These are phyloP conservation scores for Pilasporangium apinafurcum DNA, from an alignment of 352 stramenopile species.

Conservation along the genomic window DNA sequence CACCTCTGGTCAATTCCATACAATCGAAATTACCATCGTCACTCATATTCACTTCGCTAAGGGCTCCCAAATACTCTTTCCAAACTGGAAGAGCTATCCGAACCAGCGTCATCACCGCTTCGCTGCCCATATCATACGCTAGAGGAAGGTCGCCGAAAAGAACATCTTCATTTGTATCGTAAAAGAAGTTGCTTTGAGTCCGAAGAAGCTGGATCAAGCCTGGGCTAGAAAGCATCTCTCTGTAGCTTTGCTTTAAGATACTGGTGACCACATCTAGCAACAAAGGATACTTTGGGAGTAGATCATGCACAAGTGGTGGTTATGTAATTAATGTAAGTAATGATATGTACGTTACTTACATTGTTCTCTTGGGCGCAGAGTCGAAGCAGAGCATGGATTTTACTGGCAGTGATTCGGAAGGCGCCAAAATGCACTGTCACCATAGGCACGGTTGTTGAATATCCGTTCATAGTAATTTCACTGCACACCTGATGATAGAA, in stretches of 20 bases:
- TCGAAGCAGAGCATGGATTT: constrained; percentile 9
- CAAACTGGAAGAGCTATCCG: constrained; percentile 2
- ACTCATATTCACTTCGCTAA: background rate
- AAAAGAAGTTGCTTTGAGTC: constrained; percentile 5
- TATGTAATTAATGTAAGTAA: too few relatives aligned
- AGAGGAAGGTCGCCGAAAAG: constrained; percentile 1
- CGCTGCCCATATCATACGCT: background rate
- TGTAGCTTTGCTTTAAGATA: constrained; percentile 5
- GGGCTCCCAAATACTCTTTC: constrained; percentile 4
- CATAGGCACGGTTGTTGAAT: too few relatives aligned
- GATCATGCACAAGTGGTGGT: too few relatives aligned
- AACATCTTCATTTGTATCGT: constrained; percentile 4
- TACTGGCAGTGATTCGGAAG: constrained; percentile 8
- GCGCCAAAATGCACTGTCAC: constrained; percentile 14
- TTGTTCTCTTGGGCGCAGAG: too few relatives aligned
- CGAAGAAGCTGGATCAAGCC: constrained; percentile 1
- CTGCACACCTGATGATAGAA: too few relatives aligned
- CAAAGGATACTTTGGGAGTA: too few relatives aligned
- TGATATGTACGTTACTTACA: too few relatives aligned
- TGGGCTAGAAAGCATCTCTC: background rate
- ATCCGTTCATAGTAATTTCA: too few relatives aligned
- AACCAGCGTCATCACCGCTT: background rate
- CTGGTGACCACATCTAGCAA: background rate
- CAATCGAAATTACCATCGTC: background rate
- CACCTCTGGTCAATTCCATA: background rate